Evolutionary conservation across 305 asterid genomes (phyloP).

Genomic region (Striga hermonthica): DNA sequence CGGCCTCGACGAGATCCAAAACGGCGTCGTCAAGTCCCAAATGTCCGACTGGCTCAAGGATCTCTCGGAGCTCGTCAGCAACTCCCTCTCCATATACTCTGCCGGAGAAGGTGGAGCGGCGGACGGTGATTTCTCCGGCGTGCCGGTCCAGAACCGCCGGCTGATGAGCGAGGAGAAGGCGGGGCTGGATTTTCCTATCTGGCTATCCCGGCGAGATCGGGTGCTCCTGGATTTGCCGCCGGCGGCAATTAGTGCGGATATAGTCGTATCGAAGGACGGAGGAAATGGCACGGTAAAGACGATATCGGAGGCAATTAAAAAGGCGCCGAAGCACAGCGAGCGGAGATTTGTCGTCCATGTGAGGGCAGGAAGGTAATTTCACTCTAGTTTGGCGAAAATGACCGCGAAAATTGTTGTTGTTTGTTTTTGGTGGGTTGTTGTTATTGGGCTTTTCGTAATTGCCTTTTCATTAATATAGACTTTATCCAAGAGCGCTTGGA

Average conservation of each 20-base stretch:
- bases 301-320: slow-evolving; percentile 78
- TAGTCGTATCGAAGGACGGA: slow-evolving; percentile 54
- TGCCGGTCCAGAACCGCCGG: slow-evolving; percentile 78
- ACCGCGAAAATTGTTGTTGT: too few relatives aligned
- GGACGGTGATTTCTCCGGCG: slow-evolving; percentile 65
- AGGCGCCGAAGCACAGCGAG: slow-evolving; percentile 65
- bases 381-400: too few relatives aligned
- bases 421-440: slow-evolving; percentile 20
- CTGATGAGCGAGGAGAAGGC: slow-evolving; percentile 31
- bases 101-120: too few relatives aligned
- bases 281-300: slow-evolving; percentile 84
- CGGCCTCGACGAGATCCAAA: slow-evolving; percentile 48
- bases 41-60: slow-evolving; percentile 58
- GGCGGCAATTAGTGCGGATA: slow-evolving; percentile 53
- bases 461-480: background rate
- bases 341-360: slow-evolving; percentile 78
- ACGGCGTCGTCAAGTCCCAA: slow-evolving; percentile 55
- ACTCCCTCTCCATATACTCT: slow-evolving; percentile 76
- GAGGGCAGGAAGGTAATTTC: slow-evolving; percentile 94
- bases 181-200: slow-evolving; percentile 51
- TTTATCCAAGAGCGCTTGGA: too few relatives aligned
- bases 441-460: slow-evolving; percentile 17
- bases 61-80: slow-evolving; percentile 76
- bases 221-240: slow-evolving; percentile 48
- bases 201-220: slow-evolving; percentile 67